Evolutionary conservation across 768 basidiomycete genomes (phyloP), one percentile per base, ranked within the genome.

Genomic region (Psilocybe sp.): DNA sequence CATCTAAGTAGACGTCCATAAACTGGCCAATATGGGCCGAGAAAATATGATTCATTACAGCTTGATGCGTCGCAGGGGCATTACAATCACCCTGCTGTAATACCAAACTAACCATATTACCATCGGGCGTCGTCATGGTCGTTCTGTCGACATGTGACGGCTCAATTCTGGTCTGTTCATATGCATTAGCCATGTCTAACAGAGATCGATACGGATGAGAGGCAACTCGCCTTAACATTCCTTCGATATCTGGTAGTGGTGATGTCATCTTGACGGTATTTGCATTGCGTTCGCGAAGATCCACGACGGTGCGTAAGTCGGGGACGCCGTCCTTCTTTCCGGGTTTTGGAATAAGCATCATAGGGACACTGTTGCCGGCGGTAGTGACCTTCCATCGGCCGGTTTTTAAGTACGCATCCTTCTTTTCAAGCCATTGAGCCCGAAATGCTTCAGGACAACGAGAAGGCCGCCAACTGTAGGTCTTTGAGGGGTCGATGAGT

Each of bases 41-140:
- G 40, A 68, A 68, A 0, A 76, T 60, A 43, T 74, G 61, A 46
- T 75, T 75, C 71, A 75, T 74, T 0, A 76, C 42, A 0, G 71
- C 55, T 52, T 77, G 74, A 57, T 70, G 75, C 0, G 74, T 77
- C 0, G 75, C 75, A 0, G 60, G 59, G 5, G 61, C 65, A 49
- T 70, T 72, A 18, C 62, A 67, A 40, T 68, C 63, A 0, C 66
- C 66, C 15, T 61, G 60, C 19, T 60, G 67, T 28, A 61, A 55
- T 0, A 76, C 74, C 0, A 56, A 51, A 16, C 70, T 71, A 2
- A 69, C 64, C 69, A 76, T 76, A 4, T 67, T 76, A 0, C 74
- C 74, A 54, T 69, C 65, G 10, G 68, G 68, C 0, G 69, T 75
- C 0, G 66, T 71, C 47, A 75, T 48, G 33, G 66, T 38, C 2